These are phyloP conservation scores for Leccinellum luteum DNA, from an alignment of 768 basidiomycete genomes.

Conservation along the genomic window DNA sequence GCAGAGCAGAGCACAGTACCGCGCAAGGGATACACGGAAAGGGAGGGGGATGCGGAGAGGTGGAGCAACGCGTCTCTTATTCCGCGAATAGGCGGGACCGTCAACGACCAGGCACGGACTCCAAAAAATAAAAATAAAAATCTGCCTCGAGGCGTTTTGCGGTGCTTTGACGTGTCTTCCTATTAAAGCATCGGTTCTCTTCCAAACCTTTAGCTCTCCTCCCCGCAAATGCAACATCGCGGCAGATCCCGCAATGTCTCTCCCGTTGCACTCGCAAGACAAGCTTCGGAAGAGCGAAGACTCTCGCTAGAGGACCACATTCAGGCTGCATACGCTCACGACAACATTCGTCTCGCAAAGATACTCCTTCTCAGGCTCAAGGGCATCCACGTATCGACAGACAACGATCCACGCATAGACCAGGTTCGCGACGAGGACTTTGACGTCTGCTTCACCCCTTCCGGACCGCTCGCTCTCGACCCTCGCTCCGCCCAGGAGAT, in stretches of 20 bases:
- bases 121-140: no score
- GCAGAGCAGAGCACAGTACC: no score
- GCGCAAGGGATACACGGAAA: no score
- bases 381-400: slow-evolving; percentile 57
- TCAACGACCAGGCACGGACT: background rate
- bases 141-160: background rate
- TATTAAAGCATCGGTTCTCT: background rate
- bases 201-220: slow-evolving; percentile 20
- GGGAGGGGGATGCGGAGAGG: no score
- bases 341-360: slow-evolving; percentile 66
- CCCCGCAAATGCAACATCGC: slow-evolving; percentile 30
- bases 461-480: slow-evolving; percentile 38
- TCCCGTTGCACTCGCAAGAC: slow-evolving; percentile 40
- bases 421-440: slow-evolving; percentile 53
- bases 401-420: slow-evolving; percentile 62
- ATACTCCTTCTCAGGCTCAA: slow-evolving; percentile 58
- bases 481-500: slow-evolving; percentile 38
- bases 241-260: slow-evolving; percentile 45
- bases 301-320: slow-evolving; percentile 59
- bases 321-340: slow-evolving; percentile 63
- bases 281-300: slow-evolving; percentile 42
- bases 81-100: background rate
- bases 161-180: background rate
- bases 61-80: no score
- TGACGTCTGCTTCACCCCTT: slow-evolving; percentile 36